Conservation (phyloP, 768 basidiomycete species). For the Tubosaeta sp. region DNA sequence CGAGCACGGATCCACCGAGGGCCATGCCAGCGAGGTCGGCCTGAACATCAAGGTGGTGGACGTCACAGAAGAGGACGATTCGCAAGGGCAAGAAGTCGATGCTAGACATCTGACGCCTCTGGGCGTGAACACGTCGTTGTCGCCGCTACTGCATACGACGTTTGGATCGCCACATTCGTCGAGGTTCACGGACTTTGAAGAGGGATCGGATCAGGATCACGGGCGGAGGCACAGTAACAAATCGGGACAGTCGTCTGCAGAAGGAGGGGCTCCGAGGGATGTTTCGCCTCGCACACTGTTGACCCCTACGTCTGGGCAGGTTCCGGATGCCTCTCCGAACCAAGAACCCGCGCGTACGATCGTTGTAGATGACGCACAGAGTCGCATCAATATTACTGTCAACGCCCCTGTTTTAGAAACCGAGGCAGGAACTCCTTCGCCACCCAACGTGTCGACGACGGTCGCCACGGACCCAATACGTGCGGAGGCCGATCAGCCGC, state of each 20-base stretch:
- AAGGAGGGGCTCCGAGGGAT: slow-evolving; percentile 14
- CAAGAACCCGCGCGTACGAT: slow-evolving; percentile 6
- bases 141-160: slow-evolving; percentile 39
- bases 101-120: background rate
- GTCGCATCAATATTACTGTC: slow-evolving; percentile 5
- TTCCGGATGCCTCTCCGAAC: background rate
- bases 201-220: slow-evolving; percentile 23
- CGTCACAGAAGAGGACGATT: slow-evolving; percentile 9
- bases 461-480: slow-evolving; percentile 16
- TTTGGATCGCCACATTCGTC: slow-evolving; percentile 39
- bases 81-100: slow-evolving; percentile 8
- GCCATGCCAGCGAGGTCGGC: background rate
- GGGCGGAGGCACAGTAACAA: slow-evolving; percentile 14
- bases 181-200: slow-evolving; percentile 28
- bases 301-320: background rate
- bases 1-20: slow-evolving; percentile 19
- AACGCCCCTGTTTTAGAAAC: slow-evolving; percentile 6
- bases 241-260: slow-evolving; percentile 6
- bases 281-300: background rate
- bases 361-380: slow-evolving; percentile 18
- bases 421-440: slow-evolving; percentile 8
- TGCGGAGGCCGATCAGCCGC: background rate
- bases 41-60: slow-evolving; percentile 15
- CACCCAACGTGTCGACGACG: slow-evolving; percentile 7
- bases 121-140: slow-evolving; percentile 14